Evolutionary conservation across 139 green algal genomes (phyloP).

Genomic region (Picochlorum sp.): DNA sequence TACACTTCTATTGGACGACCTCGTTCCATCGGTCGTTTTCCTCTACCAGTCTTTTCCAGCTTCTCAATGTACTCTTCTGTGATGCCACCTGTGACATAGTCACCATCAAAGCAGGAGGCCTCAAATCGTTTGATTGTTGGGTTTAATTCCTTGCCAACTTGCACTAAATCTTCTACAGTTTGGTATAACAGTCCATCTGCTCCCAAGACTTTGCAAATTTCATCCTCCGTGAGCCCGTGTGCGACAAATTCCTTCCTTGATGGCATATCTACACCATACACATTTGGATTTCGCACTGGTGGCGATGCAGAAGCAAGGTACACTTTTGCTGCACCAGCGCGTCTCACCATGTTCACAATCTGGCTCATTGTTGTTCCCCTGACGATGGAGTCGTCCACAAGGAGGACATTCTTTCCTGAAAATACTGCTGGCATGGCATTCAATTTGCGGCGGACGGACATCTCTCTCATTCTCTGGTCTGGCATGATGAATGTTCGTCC

Average conservation of each 20-base stretch:
- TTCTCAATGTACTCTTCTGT: conserved; percentile 68
- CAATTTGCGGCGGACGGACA: conserved; percentile 84
- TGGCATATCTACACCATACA: conserved; percentile 99
- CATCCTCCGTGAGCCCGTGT: conserved; percentile 63
- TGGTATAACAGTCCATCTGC: conserved; percentile 95
- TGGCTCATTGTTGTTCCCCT: conserved; percentile 92
- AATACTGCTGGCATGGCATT: conserved; percentile 95
- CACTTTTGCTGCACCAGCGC: conserved; percentile 84
- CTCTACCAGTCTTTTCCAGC: conserved; percentile 56
- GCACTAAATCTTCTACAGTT: conserved; percentile 67
- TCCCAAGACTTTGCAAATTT: conserved; percentile 64
- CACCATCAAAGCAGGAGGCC: conserved; percentile 85
- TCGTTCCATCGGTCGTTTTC: conserved; percentile 10
- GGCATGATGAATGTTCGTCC: conserved; percentile 99
- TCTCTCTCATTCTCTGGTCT: conserved; percentile 81
- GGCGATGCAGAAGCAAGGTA: conserved; percentile 91
- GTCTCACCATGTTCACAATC: conserved; percentile 94
- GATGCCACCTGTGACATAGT: conserved; percentile 77
- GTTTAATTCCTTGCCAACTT: conserved; percentile 68
- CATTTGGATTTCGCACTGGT: conserved; percentile 91
- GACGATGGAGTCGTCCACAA: conserved; percentile 99
- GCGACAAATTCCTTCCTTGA: conserved; percentile 88
- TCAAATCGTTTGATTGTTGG: conserved; percentile 79
- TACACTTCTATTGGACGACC: conserved; percentile 1
- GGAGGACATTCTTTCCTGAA: conserved; percentile 82